Evolutionary conservation across 352 stramenopile species (phyloP).

Genomic region (Peronospora farinosa): DNA sequence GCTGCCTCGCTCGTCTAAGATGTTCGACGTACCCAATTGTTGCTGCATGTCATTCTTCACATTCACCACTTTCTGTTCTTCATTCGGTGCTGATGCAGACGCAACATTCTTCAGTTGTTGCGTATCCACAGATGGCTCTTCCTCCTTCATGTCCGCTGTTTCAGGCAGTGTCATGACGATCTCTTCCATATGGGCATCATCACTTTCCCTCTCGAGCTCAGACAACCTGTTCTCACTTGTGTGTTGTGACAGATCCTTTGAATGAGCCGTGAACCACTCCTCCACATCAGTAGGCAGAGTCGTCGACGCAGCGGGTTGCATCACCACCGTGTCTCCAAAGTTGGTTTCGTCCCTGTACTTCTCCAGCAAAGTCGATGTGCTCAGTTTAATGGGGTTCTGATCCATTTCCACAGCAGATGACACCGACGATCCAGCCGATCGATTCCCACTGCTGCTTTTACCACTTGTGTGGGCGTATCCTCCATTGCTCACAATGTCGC

Average conservation of each 20-base stretch:
- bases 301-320: conserved; percentile 20
- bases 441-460: conserved; percentile 21
- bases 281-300: conserved; percentile 21
- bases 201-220: conserved; percentile 4
- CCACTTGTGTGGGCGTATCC: conserved; percentile 4
- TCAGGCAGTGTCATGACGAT: background rate
- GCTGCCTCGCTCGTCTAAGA: conserved; percentile 14
- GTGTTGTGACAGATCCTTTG: conserved; percentile 10
- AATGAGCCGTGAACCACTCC: conserved; percentile 30
- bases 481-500: conserved; percentile 14
- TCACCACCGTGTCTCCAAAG: conserved; percentile 19
- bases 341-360: conserved; percentile 27
- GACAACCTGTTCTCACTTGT: conserved; percentile 9
- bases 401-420: conserved; percentile 3
- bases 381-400: conserved; percentile 21
- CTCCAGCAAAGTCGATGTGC: conserved; percentile 28
- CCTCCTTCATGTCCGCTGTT: conserved; percentile 9
- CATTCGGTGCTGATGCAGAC: background rate
- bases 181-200: conserved; percentile 14
- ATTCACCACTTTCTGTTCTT: conserved; percentile 13
- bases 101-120: conserved; percentile 2
- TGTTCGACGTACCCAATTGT: conserved; percentile 8
- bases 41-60: conserved; percentile 21
- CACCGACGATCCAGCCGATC: conserved; percentile 16
- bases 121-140: conserved; percentile 2